Evolutionary conservation across 2,329 filamentous ascomycete genomes (phyloP), one percentile per base, ranked within the genome.

Genomic region (Aspergillus fumigatiaffinis): DNA sequence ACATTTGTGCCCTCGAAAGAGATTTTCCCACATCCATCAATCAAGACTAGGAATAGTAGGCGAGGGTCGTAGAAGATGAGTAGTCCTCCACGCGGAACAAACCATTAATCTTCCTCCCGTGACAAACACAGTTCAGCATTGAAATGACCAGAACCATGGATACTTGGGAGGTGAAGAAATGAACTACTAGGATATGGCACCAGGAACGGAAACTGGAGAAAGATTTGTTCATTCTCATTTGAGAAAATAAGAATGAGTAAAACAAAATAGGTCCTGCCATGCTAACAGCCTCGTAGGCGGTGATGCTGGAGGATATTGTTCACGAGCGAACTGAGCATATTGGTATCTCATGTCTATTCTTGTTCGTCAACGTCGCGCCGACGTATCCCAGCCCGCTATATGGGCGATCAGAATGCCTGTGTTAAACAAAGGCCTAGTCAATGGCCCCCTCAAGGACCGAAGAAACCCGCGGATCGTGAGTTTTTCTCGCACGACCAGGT

Each of bases 91-190:
- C 62, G 63, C 60, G 57, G 56, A 57, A 63, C 52, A 65, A 60
- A 63, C 60, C 60, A 46, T 75, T 59, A 60, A 70, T 76, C 63
- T 76, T 55, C 73, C 73, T 77, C 72, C 66, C 65, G 58, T 76
- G 72, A 76, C 73, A 74, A 76, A 75, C 72, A 76, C 72, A 77
- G 70, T 63, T 71, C 67, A 70, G 74, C 73, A 76, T 72, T 67
- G 72, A 61, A 51, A 62, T 62, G 61, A 69, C 72, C 73, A 65
- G 68, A 70, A 69, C 71, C 73, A 72, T 75, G 74, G 69, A 76
- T 76, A 76, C 73, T 75, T 63, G 71, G 71, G 73, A 76, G 69
- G 70, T 58, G 60, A 44, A 41, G 23, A 20, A 25, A 50, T 21
- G 32, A 25, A 35, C 25, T 21, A 32, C 17, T 49, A 17, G 52